These are phyloP conservation scores for Plantago elongata DNA, from an alignment of 257 asterid species.

Conservation along the genomic window DNA sequence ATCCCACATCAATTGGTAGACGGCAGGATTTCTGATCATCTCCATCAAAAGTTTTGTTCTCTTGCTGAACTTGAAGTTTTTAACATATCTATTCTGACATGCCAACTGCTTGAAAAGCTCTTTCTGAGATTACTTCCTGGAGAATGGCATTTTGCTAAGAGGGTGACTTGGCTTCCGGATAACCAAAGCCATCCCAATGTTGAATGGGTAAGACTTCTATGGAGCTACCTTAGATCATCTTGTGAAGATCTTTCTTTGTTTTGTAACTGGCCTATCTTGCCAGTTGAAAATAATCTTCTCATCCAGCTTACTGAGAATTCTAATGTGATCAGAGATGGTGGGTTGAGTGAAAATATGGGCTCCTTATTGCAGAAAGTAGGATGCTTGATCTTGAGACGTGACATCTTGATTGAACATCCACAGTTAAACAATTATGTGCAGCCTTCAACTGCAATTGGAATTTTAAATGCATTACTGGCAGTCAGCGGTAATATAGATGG, in stretches of 20 bases:
- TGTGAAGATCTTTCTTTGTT: constrained; percentile 88
- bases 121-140: constrained; percentile 63
- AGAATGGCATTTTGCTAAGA: constrained; percentile 75
- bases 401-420: constrained; percentile 64
- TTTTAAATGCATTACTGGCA: constrained; percentile 66
- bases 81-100: constrained; percentile 65
- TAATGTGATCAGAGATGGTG: constrained; percentile 79
- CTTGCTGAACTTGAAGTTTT: constrained; percentile 68
- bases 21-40: constrained; percentile 47
- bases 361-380: constrained; percentile 65
- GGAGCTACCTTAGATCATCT: constrained; percentile 75
- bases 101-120: constrained; percentile 72
- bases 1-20: constrained; percentile 81
- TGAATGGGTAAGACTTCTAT: constrained; percentile 72
- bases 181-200: constrained; percentile 66
- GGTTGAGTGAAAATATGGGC: constrained; percentile 94
- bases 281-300: constrained; percentile 65
- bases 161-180: constrained; percentile 77
- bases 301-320: constrained; percentile 79
- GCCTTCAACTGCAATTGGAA: constrained; percentile 70
- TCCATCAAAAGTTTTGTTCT: constrained; percentile 55
- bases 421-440: constrained; percentile 72
- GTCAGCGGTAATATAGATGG: constrained; percentile 46
- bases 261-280: constrained; percentile 90
- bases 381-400: constrained; percentile 73